These are phyloP conservation scores for Purpureocillium lavendulum DNA, from an alignment of 2,329 filamentous ascomycete genomes.

Conservation along the genomic window DNA sequence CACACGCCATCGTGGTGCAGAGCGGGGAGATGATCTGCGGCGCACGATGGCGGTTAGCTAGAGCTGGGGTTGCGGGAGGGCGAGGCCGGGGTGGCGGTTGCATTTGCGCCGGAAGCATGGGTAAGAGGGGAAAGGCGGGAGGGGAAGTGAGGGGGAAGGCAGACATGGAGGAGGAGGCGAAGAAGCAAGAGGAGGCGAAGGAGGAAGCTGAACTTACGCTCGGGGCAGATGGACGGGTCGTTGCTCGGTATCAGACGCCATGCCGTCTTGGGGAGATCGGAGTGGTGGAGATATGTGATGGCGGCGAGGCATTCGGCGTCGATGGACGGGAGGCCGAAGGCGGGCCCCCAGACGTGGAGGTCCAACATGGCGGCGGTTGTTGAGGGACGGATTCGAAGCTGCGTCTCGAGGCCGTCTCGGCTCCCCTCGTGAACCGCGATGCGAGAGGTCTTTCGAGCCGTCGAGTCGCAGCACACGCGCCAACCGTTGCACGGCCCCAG, in stretches of 20 bases:
- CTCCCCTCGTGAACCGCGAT: background rate
- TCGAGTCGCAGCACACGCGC: too few species aligned
- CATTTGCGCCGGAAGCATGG: background rate
- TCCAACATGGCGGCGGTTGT: constrained; percentile 36
- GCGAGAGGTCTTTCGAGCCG: too few species aligned
- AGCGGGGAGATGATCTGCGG: constrained; percentile 45
- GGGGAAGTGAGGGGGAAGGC: constrained; percentile 1
- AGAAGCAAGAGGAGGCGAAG: background rate
- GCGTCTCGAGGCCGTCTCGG: background rate
- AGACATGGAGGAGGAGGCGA: constrained; percentile 2
- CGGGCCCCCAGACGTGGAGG: constrained; percentile 85
- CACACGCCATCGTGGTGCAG: constrained; percentile 43
- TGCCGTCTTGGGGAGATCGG: constrained; percentile 44
- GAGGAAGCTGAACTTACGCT: constrained; percentile 42
- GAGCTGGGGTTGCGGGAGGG: background rate
- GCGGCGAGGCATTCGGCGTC: constrained; percentile 84
- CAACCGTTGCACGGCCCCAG: too few species aligned
- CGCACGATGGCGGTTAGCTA: constrained; percentile 10
- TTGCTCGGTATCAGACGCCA: constrained; percentile 70
- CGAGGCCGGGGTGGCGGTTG: background rate
- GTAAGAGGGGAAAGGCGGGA: background rate
- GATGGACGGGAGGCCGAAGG: constrained; percentile 81
- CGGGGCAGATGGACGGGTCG: constrained; percentile 62
- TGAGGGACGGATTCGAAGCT: background rate
- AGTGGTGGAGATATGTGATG: constrained; percentile 65